Base-by-base conservation (phyloP, 352 stramenopile genomes). In the Globisporangium nunn region DNA sequence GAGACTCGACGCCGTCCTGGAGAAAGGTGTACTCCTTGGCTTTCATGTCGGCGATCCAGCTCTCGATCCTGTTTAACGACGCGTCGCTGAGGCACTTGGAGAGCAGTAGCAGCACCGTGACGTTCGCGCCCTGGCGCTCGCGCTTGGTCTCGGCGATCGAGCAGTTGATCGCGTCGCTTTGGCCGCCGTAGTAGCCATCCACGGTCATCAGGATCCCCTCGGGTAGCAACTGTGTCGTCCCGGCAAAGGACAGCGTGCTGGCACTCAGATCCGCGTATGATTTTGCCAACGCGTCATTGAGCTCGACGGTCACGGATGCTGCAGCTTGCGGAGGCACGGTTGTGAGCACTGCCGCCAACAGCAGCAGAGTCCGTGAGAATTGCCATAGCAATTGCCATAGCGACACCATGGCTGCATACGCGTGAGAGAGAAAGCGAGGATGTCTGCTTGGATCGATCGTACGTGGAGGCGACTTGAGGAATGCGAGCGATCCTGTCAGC, bases 31-130 rank as follows among this genome's bases (percentile, higher is more conserved):
- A 52, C 58, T 64, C 45, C 39, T 59, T 31, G 39, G 53, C 45
- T 29, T 65, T 61, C 37, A 61, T 57, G 31, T 56, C 15, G 6
- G 47, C 52, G 30, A 89, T 63, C 79, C 79, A 87, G 12, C 66
- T 64, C 11, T 85, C 64, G 8, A 87, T 69, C 14, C 64, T 52
- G 6, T 48, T 56, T 7, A 89, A 43, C n/a, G 67, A 51, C 44
- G 58, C 57, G 30, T 79, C 54, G 56, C 73, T 72, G 17, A 87
- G 52, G 37, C 79, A 87, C 56, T 86, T 82, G 51, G 76, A 86
- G 61, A 89, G 74, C n/a, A 64, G 72, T n/a, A 87, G 59, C 14
- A 87, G 56, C 23, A 85, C 74, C 2, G 65, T 68, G 0, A 69
- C 69, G 41, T n/a, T 39, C 29, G 64, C 46, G 4, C 54, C 63